Evolutionary conservation across 768 basidiomycete species (phyloP), one percentile per base, ranked within the genome.

Genomic region (Boletellus sp.): DNA sequence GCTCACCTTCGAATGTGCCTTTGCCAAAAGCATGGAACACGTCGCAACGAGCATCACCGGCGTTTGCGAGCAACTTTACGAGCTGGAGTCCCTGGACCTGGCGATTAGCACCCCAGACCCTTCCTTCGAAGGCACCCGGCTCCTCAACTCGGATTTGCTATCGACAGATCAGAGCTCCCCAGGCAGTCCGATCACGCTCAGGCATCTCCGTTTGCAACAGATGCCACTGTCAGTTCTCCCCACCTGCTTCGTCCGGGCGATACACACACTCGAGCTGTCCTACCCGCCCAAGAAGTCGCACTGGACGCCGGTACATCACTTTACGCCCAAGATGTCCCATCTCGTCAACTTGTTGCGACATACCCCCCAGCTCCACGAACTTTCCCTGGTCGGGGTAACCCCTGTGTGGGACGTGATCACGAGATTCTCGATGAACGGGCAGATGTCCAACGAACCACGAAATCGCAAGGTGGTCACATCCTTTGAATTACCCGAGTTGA

Each of bases 181-280:
- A 20, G 43, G 11, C 9, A 32, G 42, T 39, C 35, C 53, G 28
- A 55, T 46, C 23, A 20, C 28, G 12, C 69, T 70, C 17, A 49
- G 50, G 37, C 60, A 70, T 56, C 71, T 79, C 22, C 70, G 71
- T 47, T 54, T 79, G 23, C 67, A 72, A 44, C 67, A 74, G 57
- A 57, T 80, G 24, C 74, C 77, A 19, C 62, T 71, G 13, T 67
- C 67, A 36, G 65, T 65, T 42, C 58, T 78, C 4, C 70, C 75
- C 12, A 52, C 60, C 13, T 58, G 60, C 45, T 66, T 75, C 45
- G 55, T 78, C 37, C 55, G 62, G 23, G 72, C 74, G 49, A 62
- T 79, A 40, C 65, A 58, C 47, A 67, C 64, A 16, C 68, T 81
- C 20, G 74, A 77, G 47, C 62, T 81, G 22, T 65, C 61, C 31